Base-by-base conservation (phyloP, 1,139 yeast genomes). In the Blastobotrys buckinghamii region DNA sequence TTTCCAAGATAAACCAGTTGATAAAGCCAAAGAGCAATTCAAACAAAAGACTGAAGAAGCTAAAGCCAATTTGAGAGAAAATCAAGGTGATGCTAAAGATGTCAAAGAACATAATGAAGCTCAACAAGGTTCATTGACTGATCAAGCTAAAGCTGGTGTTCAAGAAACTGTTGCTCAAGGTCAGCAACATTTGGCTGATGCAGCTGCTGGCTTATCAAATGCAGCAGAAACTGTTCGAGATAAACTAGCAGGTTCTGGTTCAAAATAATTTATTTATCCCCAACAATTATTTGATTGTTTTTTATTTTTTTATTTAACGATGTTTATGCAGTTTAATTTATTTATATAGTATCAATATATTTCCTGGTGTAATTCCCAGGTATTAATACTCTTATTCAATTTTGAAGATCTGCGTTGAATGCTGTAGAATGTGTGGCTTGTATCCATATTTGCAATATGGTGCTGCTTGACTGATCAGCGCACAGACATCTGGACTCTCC, bases 1-100 rank as follows among this genome's bases (percentile, higher is more conserved):
- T 13, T 35, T 39, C 13, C 47, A 22, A n/a, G 41, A 45, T 15
- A 48, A 49, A 47, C 39, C 39, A 35, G 5, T 35, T 12, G 39
- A 44, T 22, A 26, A 20, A 12, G 30, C 27, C 27, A 30, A 40
- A 35, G 22, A 35, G 20, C 37, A 39, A n/a, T 13, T 39, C n/a
- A 12, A 20, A 12, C 20, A 29, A 10, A 26, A 41, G 26, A 33
- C 39, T 17, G 15, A 46, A 30, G 17, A 34, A 16, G 44, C 20
- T 16, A n/a, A 35, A 24, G 39, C 39, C n/a, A 15, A 35, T 15
- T 35, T 35, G 6, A 19, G 39, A 35, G 39, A 35, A 19, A 12
- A 35, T 13, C n/a, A 35, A 35, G 39, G 17, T 35, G 39, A 35
- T 24, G 39, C 39, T 2, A 35, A 35, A 24, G 39, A 35, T 15